phyloP scores from a whole-genome alignment of 495 filamentous ascomycete genomes.

The Penicillium bialowiezense region DNA sequence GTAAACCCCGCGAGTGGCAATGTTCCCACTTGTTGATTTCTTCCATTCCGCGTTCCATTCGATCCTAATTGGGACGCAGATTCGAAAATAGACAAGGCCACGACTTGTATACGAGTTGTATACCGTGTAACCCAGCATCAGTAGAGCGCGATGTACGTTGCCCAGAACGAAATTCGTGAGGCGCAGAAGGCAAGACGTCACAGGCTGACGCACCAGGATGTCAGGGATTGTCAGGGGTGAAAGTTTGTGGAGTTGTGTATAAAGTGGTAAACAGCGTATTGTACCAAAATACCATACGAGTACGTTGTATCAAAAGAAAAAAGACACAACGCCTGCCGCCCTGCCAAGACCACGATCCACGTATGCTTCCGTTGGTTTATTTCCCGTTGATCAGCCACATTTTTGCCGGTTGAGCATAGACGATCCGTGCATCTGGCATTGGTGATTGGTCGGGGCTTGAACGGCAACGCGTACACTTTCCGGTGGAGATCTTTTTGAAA shows the following conservation, averaged over 20 bases:
- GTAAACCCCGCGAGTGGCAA: conserved; percentile 25
- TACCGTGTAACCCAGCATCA: background rate
- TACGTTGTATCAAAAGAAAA: no score
- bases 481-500: conserved; percentile 11
- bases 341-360: conserved; percentile 15
- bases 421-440: conserved; percentile 20
- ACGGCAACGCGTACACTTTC: conserved; percentile 23
- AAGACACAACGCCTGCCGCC: background rate
- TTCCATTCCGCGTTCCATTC: conserved; percentile 6
- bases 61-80: background rate
- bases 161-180: conserved; percentile 2
- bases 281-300: no score
- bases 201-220: conserved; percentile 27
- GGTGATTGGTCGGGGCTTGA: conserved; percentile 18
- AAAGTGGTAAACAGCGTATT: background rate
- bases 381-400: background rate
- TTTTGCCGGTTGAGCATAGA: conserved; percentile 8
- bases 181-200: conserved; percentile 23
- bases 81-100: background rate
- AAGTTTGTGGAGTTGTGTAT: conserved; percentile 2
- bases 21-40: conserved; percentile 15
- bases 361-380: background rate
- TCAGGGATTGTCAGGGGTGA: conserved; percentile 25
- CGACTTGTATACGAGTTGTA: no score
- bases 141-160: background rate